Percentiles rank a stretch among this genome's conserved stretches.
Conservation (phyloP, 2,329 filamentous ascomycete genomes). For the Trichoderma guizhouense region DNA sequence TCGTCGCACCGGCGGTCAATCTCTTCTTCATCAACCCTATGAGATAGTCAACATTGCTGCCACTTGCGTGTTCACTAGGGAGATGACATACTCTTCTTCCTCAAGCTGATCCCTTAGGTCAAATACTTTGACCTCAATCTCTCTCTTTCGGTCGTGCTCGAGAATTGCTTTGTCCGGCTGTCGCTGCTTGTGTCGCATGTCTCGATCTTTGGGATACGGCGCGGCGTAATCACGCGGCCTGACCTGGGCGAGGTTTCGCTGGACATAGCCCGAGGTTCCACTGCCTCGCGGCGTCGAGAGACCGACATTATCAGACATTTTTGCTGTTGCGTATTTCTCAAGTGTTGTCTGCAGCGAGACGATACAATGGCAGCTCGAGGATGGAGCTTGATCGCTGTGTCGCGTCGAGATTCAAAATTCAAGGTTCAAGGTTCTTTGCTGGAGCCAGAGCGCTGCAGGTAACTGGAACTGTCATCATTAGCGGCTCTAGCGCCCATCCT, state of each 20-base stretch:
- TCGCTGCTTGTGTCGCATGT: slow-evolving; percentile 72
- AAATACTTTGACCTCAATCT: slow-evolving; percentile 90
- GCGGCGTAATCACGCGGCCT: slow-evolving; percentile 75
- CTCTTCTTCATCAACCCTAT: slow-evolving; percentile 78
- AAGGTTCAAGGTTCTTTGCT: neutral
- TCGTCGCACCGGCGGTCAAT: slow-evolving; percentile 65
- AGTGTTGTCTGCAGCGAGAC: neutral
- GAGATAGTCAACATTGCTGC: slow-evolving; percentile 15
- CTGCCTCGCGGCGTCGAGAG: slow-evolving; percentile 91
- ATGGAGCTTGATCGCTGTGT: neutral
- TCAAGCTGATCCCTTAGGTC: slow-evolving; percentile 89
- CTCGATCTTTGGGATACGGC: slow-evolving; percentile 71
- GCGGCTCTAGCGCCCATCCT: neutral
- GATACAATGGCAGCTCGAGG: neutral
- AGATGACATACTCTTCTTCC: slow-evolving; percentile 66
- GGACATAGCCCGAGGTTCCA: slow-evolving; percentile 95
- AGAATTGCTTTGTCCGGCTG: slow-evolving; percentile 90
- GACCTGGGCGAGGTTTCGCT: slow-evolving; percentile 89
- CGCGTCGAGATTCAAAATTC: neutral
- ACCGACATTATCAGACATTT: slow-evolving; percentile 95
- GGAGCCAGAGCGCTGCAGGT: neutral
- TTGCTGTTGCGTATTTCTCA: neutral
- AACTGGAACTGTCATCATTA: neutral
- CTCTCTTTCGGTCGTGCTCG: slow-evolving; percentile 87
- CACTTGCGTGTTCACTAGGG: neutral